A percentile compares a stretch with the other conserved stretches of the same genome.
phyloP scores from a whole-genome alignment of 257 asterid genomes.

The Nicotiana tomentosiformis region DNA sequence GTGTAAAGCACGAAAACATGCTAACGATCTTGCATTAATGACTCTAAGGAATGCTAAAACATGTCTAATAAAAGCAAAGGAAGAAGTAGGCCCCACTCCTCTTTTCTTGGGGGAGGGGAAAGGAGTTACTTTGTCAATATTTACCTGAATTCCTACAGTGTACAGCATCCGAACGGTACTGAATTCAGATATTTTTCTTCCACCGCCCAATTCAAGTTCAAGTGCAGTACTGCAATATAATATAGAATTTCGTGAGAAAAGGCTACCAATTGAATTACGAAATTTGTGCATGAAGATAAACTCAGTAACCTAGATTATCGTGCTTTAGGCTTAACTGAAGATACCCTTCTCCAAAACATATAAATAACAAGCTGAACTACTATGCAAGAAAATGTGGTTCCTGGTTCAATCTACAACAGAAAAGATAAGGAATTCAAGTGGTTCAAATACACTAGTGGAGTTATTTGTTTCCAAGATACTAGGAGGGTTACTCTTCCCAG shows the following conservation, averaged over 20 bases:
- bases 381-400: not conserved
- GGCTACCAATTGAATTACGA: not conserved
- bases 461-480: not conserved
- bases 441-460: not conserved
- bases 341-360: not conserved
- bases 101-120: not conserved
- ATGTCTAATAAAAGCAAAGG: not conserved
- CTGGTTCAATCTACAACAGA: not conserved
- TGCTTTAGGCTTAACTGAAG: not conserved
- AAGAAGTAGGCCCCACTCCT: not conserved
- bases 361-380: not conserved
- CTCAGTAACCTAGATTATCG: not conserved
- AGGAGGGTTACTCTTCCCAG: not conserved
- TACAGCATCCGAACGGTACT: conserved; percentile 83
- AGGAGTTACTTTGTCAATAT: not conserved
- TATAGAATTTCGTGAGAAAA: conserved; percentile 15
- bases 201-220: conserved; percentile 94
- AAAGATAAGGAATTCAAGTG: not conserved
- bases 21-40: not conserved
- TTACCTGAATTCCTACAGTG: conserved; percentile 84
- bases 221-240: conserved; percentile 52
- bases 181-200: conserved; percentile 83
- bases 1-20: not conserved
- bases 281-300: not conserved
- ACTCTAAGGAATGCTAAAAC: not conserved